A percentile compares a stretch with the other conserved stretches of the same genome.
Evolutionary conservation across 331 rosid species (phyloP).

Genomic region (Acacia pycnantha): DNA sequence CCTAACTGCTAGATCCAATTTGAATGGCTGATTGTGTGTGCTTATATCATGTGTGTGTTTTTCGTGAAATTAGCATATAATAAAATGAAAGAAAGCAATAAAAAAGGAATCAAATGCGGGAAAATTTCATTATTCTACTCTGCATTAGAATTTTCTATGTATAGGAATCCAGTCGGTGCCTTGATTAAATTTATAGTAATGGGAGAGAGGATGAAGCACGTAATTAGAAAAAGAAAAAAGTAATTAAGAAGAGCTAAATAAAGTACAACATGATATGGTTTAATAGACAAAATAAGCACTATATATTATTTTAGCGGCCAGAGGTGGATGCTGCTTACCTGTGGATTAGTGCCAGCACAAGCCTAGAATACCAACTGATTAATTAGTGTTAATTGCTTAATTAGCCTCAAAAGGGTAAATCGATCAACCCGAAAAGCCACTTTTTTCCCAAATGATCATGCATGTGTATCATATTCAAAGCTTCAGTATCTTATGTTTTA

Average conservation of each 20-base stretch:
- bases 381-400: not conserved
- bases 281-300: not conserved
- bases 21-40: not conserved
- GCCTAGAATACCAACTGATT: not conserved
- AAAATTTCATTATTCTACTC: not conserved
- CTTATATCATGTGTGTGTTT: not conserved
- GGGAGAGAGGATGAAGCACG: not conserved
- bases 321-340: not conserved
- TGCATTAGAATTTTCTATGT: not conserved
- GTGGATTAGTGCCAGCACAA: not conserved
- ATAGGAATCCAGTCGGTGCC: not conserved
- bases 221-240: not conserved
- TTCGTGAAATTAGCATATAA: not conserved
- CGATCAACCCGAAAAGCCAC: conserved; percentile 4
- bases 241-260: not conserved
- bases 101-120: not conserved
- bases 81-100: not conserved
- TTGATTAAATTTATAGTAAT: not conserved
- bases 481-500: conserved; percentile 28
- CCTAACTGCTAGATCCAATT: not conserved
- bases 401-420: conserved; percentile 22
- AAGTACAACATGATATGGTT: not conserved
- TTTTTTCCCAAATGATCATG: conserved; percentile 25
- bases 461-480: conserved; percentile 12
- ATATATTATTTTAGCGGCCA: too few relatives aligned